A percentile compares a stretch with the other conserved stretches of the same genome.
phyloP scores from a whole-genome alignment of 495 filamentous ascomycete genomes.

The Tuber magnatum region DNA sequence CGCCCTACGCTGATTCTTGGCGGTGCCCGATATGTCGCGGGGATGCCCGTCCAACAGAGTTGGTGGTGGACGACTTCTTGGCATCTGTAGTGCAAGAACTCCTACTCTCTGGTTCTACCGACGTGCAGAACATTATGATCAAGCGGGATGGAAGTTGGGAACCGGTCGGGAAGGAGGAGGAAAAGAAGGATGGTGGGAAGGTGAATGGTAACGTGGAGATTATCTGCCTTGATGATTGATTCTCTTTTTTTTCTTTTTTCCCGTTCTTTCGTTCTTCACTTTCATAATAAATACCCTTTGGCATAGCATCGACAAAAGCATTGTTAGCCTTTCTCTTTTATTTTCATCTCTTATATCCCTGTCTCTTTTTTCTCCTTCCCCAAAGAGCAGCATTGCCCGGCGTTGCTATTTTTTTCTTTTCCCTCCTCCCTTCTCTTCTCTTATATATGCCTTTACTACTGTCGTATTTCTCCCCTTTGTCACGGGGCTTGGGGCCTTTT shows the following conservation, averaged over 20 bases:
- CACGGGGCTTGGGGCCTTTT: not conserved
- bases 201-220: slow-evolving; percentile 25
- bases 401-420: not conserved
- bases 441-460: not conserved
- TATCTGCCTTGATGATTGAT: slow-evolving; percentile 31
- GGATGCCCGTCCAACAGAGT: slow-evolving; percentile 38
- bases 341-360: slow-evolving; percentile 6
- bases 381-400: not conserved
- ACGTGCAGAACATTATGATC: slow-evolving; percentile 21
- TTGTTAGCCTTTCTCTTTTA: slow-evolving; percentile 15
- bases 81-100: slow-evolving; percentile 22
- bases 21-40: slow-evolving; percentile 37
- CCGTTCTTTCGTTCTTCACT: slow-evolving; percentile 10
- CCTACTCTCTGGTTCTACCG: slow-evolving; percentile 5
- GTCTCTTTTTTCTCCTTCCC: slow-evolving; percentile 3
- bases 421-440: not conserved
- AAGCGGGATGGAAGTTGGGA: slow-evolving; percentile 34
- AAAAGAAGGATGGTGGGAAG: slow-evolving; percentile 16
- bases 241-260: slow-evolving; percentile 11
- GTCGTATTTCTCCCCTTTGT: not conserved
- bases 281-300: slow-evolving; percentile 24
- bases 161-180: slow-evolving; percentile 24
- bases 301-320: not conserved
- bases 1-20: slow-evolving; percentile 37
- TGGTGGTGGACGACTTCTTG: slow-evolving; percentile 37